A percentile compares a stretch with the other conserved stretches of the same genome.
phyloP scores from a whole-genome alignment of 1,139 yeast genomes.

The Protomyces lactucae-debilis region DNA sequence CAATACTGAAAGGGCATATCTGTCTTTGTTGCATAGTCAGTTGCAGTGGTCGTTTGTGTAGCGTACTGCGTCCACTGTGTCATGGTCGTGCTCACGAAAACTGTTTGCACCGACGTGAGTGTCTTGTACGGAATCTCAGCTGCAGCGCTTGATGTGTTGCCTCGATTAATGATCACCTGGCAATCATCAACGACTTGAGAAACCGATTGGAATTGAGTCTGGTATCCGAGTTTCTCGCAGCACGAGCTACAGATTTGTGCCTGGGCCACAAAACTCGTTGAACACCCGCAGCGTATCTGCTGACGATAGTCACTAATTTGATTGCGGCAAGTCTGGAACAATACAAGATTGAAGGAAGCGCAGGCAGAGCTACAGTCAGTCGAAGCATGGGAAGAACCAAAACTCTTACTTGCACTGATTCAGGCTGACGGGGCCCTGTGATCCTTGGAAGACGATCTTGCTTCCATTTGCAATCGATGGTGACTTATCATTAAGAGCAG shows the following conservation, averaged over 20 bases:
- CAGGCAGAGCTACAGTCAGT: slow-evolving; percentile 1
- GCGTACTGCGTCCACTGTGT: not conserved
- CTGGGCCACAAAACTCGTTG: slow-evolving; percentile 4
- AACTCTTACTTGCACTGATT: slow-evolving; percentile 13
- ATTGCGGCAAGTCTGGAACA: slow-evolving; percentile 12
- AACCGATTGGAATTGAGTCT: not conserved
- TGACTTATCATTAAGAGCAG: not conserved
- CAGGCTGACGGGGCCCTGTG: slow-evolving; percentile 2
- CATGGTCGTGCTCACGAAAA: not conserved
- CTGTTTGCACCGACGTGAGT: not conserved
- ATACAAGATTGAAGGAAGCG: slow-evolving; percentile 8
- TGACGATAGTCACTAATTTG: not conserved
- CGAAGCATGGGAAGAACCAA: not conserved
- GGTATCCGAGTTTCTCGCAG: slow-evolving; percentile 4
- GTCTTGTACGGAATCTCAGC: slow-evolving; percentile 1
- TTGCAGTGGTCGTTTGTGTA: not conserved
- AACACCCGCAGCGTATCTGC: slow-evolving; percentile 21
- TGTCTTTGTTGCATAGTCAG: not conserved
- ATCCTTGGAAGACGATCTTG: not conserved
- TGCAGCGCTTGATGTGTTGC: slow-evolving; percentile 16
- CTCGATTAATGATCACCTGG: not conserved
- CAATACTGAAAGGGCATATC: not conserved
- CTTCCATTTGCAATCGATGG: not conserved
- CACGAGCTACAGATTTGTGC: slow-evolving; percentile 9
- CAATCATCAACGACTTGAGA: slow-evolving; percentile 11